Conservation (phyloP, 331 rosid genomes). For the Cydonia oblonga region DNA sequence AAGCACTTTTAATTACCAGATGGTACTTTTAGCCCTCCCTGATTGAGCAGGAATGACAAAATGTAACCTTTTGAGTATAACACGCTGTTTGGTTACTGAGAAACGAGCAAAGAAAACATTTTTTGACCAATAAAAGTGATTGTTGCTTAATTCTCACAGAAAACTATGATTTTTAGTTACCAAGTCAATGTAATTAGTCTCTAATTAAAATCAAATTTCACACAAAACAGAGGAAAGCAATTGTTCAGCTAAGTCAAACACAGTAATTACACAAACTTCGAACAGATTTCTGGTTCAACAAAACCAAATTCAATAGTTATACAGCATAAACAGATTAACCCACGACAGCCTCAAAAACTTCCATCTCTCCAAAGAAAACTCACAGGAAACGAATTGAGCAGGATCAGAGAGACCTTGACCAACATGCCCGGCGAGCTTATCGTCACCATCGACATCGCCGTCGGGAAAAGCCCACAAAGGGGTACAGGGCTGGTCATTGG, state of each 20-base stretch:
- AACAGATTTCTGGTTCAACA: neutral
- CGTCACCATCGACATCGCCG: slow-evolving; percentile 25
- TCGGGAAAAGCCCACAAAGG: slow-evolving; percentile 67
- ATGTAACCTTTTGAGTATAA: slow-evolving; percentile 1
- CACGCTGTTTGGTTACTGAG: neutral
- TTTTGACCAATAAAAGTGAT: neutral
- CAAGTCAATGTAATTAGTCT: neutral
- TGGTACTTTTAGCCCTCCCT: neutral
- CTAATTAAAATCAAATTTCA: neutral
- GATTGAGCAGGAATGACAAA: neutral
- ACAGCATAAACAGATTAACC: neutral
- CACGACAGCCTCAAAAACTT: neutral
- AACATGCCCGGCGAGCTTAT: slow-evolving; percentile 3
- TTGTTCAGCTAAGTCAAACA: neutral
- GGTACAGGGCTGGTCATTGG: slow-evolving; percentile 49
- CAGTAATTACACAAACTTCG: neutral
- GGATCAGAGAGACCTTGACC: slow-evolving; percentile 36
- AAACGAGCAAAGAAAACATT: neutral
- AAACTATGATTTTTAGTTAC: neutral
- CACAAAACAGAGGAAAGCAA: neutral
- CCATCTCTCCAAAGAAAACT: slow-evolving; percentile 10
- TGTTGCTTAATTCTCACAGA: neutral
- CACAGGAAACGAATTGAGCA: slow-evolving; percentile 39
- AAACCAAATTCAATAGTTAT: neutral
- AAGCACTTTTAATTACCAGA: neutral